Percentiles rank a stretch among this genome's conserved stretches.
phyloP scores from a whole-genome alignment of 2,329 filamentous ascomycete species.

The Fusarium domesticum region DNA sequence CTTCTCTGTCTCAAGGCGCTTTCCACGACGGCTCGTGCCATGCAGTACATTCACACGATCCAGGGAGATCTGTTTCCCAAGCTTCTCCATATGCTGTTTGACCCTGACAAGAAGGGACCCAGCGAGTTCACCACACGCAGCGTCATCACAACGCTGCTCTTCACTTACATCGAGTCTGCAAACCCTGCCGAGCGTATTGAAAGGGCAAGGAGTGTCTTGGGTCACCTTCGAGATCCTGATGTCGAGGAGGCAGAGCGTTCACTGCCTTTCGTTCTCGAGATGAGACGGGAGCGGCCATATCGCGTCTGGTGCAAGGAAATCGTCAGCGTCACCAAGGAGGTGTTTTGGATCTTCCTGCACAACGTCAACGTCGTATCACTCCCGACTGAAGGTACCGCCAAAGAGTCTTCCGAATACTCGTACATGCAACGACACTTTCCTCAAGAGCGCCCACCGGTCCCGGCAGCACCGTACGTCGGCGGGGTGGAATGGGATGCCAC shows the following conservation, averaged over 20 bases:
- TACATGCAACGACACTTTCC: constrained; percentile 77
- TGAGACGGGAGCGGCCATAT: constrained; percentile 84
- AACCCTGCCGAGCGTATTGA: constrained; percentile 58
- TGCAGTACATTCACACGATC: constrained; percentile 77
- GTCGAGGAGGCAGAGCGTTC: constrained; percentile 73
- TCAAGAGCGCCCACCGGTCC: constrained; percentile 80
- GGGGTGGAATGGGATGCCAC: constrained; percentile 99
- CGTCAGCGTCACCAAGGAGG: constrained; percentile 90
- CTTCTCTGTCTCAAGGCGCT: constrained; percentile 91
- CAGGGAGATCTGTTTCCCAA: constrained; percentile 81
- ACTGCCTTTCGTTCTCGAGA: constrained; percentile 82
- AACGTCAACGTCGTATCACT: constrained; percentile 82
- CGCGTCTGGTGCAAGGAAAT: constrained; percentile 93
- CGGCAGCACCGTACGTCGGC: constrained; percentile 91
- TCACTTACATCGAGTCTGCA: constrained; percentile 78
- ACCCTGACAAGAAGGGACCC: constrained; percentile 96
- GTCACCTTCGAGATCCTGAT: constrained; percentile 75
- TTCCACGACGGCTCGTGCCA: constrained; percentile 83
- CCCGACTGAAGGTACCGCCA: constrained; percentile 42
- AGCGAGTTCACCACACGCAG: constrained; percentile 93
- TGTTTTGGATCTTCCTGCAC: constrained; percentile 99
- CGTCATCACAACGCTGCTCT: constrained; percentile 84
- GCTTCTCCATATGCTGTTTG: constrained; percentile 84
- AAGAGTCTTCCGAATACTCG: constrained; percentile 43
- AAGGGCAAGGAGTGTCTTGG: constrained; percentile 70